Percentiles rank a stretch among this genome's conserved stretches.
These are phyloP conservation scores for Clavispora phyllophila DNA, from an alignment of 805 yeast species.

Conservation along the genomic window DNA sequence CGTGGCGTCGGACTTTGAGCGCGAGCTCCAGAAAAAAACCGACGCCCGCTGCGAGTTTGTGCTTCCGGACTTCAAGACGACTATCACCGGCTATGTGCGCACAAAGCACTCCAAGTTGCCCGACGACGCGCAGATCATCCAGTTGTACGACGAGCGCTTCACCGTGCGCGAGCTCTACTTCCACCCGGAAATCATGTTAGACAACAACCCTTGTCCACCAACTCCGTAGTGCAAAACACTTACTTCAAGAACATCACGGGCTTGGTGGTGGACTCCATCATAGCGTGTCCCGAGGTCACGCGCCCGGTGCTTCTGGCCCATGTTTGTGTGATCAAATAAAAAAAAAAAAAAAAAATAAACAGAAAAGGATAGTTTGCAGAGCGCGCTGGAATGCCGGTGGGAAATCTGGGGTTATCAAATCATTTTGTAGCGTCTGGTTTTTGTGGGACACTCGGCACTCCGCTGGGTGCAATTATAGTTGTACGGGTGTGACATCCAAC, in stretches of 20 bases:
- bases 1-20: slow-evolving; percentile 56
- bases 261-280: slow-evolving; percentile 63
- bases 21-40: slow-evolving; percentile 36
- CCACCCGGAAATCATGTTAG: slow-evolving; percentile 67
- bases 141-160: slow-evolving; percentile 79
- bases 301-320: slow-evolving; percentile 69
- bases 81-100: slow-evolving; percentile 66
- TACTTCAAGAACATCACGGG: slow-evolving; percentile 76
- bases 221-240: slow-evolving; percentile 29
- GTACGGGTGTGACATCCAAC: slow-evolving; percentile 1
- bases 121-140: slow-evolving; percentile 58
- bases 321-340: slow-evolving; percentile 41
- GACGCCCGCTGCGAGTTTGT: slow-evolving; percentile 60
- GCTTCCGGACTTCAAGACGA: slow-evolving; percentile 81
- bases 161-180: slow-evolving; percentile 81
- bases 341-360: no score
- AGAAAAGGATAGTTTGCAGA: neutral
- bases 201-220: slow-evolving; percentile 26
- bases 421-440: neutral
- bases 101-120: slow-evolving; percentile 26
- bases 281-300: slow-evolving; percentile 65
- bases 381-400: neutral
- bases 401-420: neutral
- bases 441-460: neutral
- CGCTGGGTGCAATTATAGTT: neutral